Evolutionary conservation across 2,329 filamentous ascomycete species (phyloP).

Genomic region (Lasiodiplodia hormozganensis): DNA sequence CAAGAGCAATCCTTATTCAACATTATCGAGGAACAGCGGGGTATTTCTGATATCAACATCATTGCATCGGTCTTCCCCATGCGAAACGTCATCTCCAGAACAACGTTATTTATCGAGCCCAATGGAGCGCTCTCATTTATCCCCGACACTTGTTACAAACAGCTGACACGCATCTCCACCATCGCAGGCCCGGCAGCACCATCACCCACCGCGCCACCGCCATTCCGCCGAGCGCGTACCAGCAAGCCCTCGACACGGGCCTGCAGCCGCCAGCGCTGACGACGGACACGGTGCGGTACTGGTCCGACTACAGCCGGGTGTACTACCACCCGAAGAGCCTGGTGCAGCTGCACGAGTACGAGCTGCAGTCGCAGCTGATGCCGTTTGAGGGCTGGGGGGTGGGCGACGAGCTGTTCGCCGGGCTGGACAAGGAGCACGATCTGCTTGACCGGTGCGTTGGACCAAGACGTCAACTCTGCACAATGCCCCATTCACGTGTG

Average conservation of each 20-base stretch:
- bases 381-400: conserved; percentile 75
- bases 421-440: conserved; percentile 71
- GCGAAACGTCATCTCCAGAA: not conserved
- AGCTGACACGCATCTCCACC: not conserved
- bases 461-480: too few species aligned
- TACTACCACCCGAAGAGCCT: conserved; percentile 91
- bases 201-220: conserved; percentile 62
- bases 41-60: not conserved
- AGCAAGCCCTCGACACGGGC: conserved; percentile 78
- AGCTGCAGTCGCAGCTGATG: conserved; percentile 78
- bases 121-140: not conserved
- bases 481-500: too few species aligned
- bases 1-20: not conserved
- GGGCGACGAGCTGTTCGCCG: conserved; percentile 48
- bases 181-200: conserved; percentile 67
- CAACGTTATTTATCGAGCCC: not conserved
- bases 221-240: conserved; percentile 77
- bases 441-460: conserved; percentile 72
- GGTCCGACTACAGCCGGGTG: conserved; percentile 94
- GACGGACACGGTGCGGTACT: conserved; percentile 81
- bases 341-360: conserved; percentile 85
- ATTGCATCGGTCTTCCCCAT: not conserved
- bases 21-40: not conserved
- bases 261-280: conserved; percentile 68
- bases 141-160: not conserved